Percentiles rank a stretch among this genome's conserved stretches.
Conservation (phyloP, 208 protist species). For the Wallacemonas sp. region DNA sequence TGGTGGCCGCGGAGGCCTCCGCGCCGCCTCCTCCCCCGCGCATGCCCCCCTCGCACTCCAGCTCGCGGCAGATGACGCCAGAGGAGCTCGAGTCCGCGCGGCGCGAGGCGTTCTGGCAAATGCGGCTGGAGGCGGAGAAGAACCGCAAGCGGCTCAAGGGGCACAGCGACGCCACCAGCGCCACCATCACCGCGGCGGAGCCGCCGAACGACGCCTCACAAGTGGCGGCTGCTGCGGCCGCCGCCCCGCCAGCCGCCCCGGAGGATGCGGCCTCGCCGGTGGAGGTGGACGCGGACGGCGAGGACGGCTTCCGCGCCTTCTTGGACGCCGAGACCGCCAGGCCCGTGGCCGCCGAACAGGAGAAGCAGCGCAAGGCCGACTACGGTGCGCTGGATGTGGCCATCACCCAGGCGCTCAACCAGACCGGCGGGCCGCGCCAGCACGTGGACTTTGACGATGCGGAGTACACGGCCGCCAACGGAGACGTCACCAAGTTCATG, state of each 20-base stretch:
- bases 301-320: slow-evolving; percentile 59
- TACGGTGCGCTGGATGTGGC: slow-evolving; percentile 71
- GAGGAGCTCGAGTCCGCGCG: slow-evolving; percentile 70
- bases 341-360: slow-evolving; percentile 18
- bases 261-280: too few relatives aligned
- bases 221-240: slow-evolving; percentile 29
- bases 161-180: slow-evolving; percentile 32
- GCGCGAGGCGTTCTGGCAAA: slow-evolving; percentile 86
- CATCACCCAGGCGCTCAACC: slow-evolving; percentile 57
- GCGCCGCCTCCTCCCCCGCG: slow-evolving; percentile 41
- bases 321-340: slow-evolving; percentile 58
- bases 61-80: slow-evolving; percentile 46
- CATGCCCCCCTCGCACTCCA: slow-evolving; percentile 36
- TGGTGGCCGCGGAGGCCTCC: background rate
- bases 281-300: slow-evolving; percentile 39
- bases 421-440: slow-evolving; percentile 1
- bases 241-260: too few relatives aligned
- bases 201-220: background rate
- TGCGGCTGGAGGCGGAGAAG: slow-evolving; percentile 80
- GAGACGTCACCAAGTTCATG: slow-evolving; percentile 73
- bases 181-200: background rate
- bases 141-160: slow-evolving; percentile 38
- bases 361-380: slow-evolving; percentile 51
- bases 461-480: slow-evolving; percentile 35
- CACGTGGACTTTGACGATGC: slow-evolving; percentile 75